A percentile compares a stretch with the other conserved stretches of the same genome.
These are phyloP conservation scores for Acanthamoeba sp. DNA, from an alignment of 208 protist species.

Conservation along the genomic window DNA sequence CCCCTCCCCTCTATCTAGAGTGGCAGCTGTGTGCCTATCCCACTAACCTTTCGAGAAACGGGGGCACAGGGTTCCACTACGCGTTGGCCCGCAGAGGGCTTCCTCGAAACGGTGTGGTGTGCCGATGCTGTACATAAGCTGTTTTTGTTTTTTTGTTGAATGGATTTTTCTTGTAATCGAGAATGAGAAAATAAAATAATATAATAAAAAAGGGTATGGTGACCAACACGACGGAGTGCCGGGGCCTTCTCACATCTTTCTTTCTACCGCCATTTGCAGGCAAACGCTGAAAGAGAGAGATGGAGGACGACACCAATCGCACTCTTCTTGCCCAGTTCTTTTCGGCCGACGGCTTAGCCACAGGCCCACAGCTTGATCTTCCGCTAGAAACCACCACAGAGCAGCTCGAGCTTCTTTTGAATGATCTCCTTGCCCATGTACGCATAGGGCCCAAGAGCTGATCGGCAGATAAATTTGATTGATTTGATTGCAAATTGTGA, in stretches of 20 bases:
- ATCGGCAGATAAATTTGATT: background rate
- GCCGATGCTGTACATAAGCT: too few relatives aligned
- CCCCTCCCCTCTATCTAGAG: too few relatives aligned
- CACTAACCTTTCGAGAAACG: too few relatives aligned
- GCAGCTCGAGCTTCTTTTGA: slow-evolving; percentile 86
- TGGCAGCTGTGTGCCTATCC: too few relatives aligned
- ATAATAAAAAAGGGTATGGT: background rate
- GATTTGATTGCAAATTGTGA: background rate
- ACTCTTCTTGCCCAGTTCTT: slow-evolving; percentile 89
- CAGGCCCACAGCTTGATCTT: slow-evolving; percentile 95
- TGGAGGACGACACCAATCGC: slow-evolving; percentile 44
- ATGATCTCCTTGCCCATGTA: slow-evolving; percentile 87
- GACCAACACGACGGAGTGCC: background rate
- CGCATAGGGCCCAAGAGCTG: background rate
- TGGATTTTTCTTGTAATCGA: too few relatives aligned
- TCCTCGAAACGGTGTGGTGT: too few relatives aligned
- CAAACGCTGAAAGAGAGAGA: background rate
- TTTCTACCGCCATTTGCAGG: background rate
- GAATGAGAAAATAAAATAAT: too few relatives aligned
- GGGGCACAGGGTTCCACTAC: too few relatives aligned
- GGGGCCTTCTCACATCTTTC: background rate
- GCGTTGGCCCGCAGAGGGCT: too few relatives aligned
- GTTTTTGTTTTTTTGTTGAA: too few relatives aligned
- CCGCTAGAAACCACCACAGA: slow-evolving; percentile 92
- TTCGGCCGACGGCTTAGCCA: slow-evolving; percentile 85